Percentiles rank a stretch among this genome's conserved stretches.
phyloP scores from a whole-genome alignment of 2,329 filamentous ascomycete species.

The Esteya vermicola region DNA sequence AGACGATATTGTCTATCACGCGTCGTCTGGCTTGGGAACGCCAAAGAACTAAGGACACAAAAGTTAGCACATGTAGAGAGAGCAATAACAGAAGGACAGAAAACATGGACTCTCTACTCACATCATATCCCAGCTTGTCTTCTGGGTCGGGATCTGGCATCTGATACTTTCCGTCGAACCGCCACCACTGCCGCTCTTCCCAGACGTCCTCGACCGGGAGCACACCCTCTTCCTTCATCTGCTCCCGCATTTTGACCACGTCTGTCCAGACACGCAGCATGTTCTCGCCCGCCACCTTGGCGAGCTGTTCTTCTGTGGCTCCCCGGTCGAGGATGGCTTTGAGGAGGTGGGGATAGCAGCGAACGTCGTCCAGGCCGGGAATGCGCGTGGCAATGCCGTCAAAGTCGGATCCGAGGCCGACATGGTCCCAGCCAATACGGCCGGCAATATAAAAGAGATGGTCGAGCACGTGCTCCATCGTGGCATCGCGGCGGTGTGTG shows the following conservation, averaged over 20 bases:
- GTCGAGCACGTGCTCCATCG: too few relatives aligned
- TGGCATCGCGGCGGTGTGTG: too few relatives aligned
- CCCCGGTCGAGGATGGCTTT: conserved; percentile 47
- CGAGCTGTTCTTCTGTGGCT: conserved; percentile 57
- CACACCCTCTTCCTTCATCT: conserved; percentile 17
- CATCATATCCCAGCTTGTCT: conserved; percentile 17
- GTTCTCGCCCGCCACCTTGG: conserved; percentile 67
- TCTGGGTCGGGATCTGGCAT: conserved; percentile 19
- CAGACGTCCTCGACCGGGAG: conserved; percentile 20
- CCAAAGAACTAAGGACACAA: too few relatives aligned
- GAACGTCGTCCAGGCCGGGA: conserved; percentile 78
- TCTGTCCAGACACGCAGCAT: conserved; percentile 62
- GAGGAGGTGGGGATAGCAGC: conserved; percentile 17
- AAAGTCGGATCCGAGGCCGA: too few relatives aligned
- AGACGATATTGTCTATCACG: too few relatives aligned
- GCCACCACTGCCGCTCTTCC: conserved; percentile 19
- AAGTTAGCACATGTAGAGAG: too few relatives aligned
- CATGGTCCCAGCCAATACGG: too few relatives aligned
- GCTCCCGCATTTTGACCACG: conserved; percentile 13
- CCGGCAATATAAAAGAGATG: too few relatives aligned
- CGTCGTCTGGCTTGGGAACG: too few relatives aligned
- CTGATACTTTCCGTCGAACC: conserved; percentile 18
- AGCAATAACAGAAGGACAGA: too few relatives aligned
- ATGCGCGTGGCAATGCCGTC: too few relatives aligned
- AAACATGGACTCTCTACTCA: too few relatives aligned